Conservation (phyloP, 345 rosid genomes). For the Zanthoxylum bungeanum region DNA sequence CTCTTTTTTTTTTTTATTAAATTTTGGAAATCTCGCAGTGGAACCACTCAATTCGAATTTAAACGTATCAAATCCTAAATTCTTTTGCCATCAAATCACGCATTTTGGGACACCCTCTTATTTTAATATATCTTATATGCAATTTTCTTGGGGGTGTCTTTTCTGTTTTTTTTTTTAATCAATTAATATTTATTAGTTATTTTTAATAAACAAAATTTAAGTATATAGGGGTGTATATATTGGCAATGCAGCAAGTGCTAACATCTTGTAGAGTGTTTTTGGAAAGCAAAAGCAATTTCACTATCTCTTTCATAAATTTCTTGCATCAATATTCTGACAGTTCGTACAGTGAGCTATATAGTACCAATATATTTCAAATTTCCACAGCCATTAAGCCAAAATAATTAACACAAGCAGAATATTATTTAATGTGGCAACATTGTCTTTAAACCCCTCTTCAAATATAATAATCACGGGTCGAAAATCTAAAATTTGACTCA, state of each 20-base stretch:
- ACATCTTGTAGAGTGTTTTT: background rate
- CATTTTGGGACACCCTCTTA: no score
- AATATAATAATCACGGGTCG: no score
- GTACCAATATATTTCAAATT: constrained; percentile 1
- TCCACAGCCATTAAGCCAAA: background rate
- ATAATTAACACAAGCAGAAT: background rate
- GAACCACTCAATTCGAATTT: no score
- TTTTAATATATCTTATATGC: no score
- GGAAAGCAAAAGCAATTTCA: background rate
- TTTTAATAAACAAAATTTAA: background rate
- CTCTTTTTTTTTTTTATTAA: no score
- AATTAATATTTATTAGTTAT: background rate
- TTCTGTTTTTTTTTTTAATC: no score
- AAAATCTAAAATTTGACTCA: no score
- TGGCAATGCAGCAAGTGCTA: no score
- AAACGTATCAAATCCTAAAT: no score
- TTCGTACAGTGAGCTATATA: background rate
- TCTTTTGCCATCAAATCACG: no score
- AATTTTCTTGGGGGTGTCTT: background rate
- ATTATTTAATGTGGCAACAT: background rate
- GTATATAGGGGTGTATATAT: no score
- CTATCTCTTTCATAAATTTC: constrained; percentile 18
- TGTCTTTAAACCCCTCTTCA: background rate
- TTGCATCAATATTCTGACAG: constrained; percentile 14
- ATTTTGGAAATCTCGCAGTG: no score